Percentiles rank a stretch among this genome's conserved stretches.
phyloP scores from a whole-genome alignment of 73 alveolate species.

The Paramecium pentaurelia region DNA sequence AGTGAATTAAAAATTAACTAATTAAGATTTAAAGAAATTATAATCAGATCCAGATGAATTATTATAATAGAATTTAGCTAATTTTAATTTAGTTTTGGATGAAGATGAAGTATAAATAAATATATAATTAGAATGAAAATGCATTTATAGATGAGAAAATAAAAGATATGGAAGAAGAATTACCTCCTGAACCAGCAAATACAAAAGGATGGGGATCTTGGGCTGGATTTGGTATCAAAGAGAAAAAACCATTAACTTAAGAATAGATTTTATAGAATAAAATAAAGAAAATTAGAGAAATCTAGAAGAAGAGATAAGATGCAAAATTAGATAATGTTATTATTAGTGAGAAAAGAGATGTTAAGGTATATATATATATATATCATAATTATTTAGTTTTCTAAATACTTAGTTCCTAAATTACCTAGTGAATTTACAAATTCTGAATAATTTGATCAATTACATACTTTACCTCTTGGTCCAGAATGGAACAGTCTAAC shows the following conservation, averaged over 20 bases:
- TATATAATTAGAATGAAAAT: not conserved
- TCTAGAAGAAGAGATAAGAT: conserved; percentile 3
- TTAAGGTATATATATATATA: not conserved
- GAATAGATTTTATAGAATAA: conserved; percentile 17
- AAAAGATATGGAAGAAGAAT: conserved; percentile 12
- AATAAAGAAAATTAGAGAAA: conserved; percentile 8
- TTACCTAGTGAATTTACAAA: not conserved
- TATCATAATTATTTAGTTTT: not conserved
- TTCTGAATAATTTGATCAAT: not conserved
- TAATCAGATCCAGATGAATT: not conserved
- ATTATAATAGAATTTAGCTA: not conserved
- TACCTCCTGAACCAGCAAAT: not conserved
- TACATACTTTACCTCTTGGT: not conserved
- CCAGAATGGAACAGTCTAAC: conserved; percentile 47
- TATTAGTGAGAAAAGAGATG: conserved; percentile 31
- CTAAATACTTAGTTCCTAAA: not conserved
- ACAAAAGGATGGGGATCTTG: conserved; percentile 43
- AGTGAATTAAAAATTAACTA: not conserved
- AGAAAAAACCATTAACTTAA: not conserved
- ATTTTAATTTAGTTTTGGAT: conserved; percentile 24
- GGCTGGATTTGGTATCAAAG: conserved; percentile 43
- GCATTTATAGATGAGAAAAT: conserved; percentile 16
- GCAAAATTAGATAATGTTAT: conserved; percentile 27
- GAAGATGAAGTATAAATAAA: not conserved
- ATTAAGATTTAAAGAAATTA: not conserved